Conservation (phyloP, 805 yeast species). For the Saccharomyces mikatae region DNA sequence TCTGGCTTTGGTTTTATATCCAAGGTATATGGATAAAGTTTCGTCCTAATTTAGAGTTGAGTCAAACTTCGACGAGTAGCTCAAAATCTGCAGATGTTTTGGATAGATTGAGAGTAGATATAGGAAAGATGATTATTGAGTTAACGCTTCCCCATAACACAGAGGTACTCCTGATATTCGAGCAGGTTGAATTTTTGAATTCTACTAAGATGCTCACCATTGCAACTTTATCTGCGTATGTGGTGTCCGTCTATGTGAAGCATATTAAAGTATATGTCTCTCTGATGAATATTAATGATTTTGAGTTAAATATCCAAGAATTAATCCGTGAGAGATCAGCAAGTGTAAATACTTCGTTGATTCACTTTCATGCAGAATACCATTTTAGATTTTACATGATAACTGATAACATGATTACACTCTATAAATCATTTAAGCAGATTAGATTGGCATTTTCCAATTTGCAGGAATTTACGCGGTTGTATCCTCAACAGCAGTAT, state of each 20-base stretch:
- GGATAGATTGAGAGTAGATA: conserved; percentile 1
- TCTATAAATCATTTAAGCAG: conserved; percentile 42
- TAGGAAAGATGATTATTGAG: conserved; percentile 21
- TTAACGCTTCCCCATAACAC: conserved; percentile 22
- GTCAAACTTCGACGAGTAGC: not conserved
- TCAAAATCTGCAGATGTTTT: not conserved
- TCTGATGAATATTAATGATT: conserved; percentile 12
- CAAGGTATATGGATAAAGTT: conserved; percentile 7
- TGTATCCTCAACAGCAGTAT: conserved; percentile 23
- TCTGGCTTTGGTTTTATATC: conserved; percentile 23
- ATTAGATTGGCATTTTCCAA: conserved; percentile 36
- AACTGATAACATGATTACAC: conserved; percentile 42
- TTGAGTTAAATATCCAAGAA: conserved; percentile 8
- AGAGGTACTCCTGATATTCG: conserved; percentile 15
- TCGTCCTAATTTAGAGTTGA: not conserved
- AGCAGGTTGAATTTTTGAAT: conserved; percentile 5
- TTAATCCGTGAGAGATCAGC: conserved; percentile 1
- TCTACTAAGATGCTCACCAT: conserved; percentile 4
- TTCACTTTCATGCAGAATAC: conserved; percentile 28
- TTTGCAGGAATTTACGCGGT: conserved; percentile 20
- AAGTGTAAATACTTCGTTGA: conserved; percentile 9
- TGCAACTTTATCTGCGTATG: conserved; percentile 11
- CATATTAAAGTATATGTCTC: conserved; percentile 15
- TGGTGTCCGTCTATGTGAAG: conserved; percentile 25
- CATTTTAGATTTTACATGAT: conserved; percentile 39